Evolutionary conservation across 139 green algal genomes (phyloP), one percentile per base, ranked within the genome.

Genomic region (Astrephomene gubernaculifera): DNA sequence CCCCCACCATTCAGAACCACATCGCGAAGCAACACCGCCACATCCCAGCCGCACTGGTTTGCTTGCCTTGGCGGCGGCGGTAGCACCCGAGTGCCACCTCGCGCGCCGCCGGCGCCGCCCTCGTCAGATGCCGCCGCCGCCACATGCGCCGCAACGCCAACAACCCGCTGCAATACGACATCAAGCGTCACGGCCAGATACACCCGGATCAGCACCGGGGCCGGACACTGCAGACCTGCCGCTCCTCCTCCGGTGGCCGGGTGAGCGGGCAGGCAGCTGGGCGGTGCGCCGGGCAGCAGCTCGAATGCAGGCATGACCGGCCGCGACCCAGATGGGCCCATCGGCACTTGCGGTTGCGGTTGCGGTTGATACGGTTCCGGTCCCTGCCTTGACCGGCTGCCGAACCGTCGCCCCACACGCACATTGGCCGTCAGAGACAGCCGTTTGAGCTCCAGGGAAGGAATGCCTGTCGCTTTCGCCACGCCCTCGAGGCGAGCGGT

Each of bases 281-380:
- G 63, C 0, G 43, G 24, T 0, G 61, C 44, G 10, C 78, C 78
- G 1, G 78, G 78, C 78, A 84, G 78, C 24, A 83, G 76, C 75
- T 22, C 1, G 64, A 82, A 70, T 1, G 21, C 36, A 10, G 29
- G 71, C 12, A 12, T 36, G 3, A 25, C 29, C n/a, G n/a, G n/a
- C n/a, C n/a, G n/a, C n/a, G n/a, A n/a, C n/a, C n/a, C n/a, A n/a
- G n/a, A n/a, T n/a, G n/a, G n/a, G n/a, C n/a, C n/a, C n/a, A n/a
- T n/a, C n/a, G n/a, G n/a, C n/a, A n/a, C n/a, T n/a, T n/a, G 33
- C 33, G 45, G 43, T 39, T 10, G 70, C 41, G 25, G 38, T 38
- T 41, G 53, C 49, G 8, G 73, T 36, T 21, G 52, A 6, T 25
- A 2, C 53, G 35, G 9, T 39, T 75, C 10, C 29, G 7, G 63